A percentile compares a stretch with the other conserved stretches of the same genome.
phyloP scores from a whole-genome alignment of 306 rosid species.

The Quercus robur region DNA sequence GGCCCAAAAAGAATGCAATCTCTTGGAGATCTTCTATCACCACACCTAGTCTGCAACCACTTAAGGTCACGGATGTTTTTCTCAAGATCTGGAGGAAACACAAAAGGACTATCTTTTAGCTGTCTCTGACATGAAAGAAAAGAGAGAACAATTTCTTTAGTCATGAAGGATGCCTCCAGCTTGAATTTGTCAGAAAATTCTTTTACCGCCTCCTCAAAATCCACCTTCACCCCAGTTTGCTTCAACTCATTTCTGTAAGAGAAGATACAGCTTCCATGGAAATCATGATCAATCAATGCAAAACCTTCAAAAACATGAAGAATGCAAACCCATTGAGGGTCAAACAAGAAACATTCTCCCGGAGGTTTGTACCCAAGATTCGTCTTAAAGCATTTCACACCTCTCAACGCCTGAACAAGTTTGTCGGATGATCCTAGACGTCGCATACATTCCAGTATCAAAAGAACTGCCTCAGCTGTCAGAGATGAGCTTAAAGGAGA shows the following conservation, averaged over 20 bases:
- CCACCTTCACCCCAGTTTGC: conserved; percentile 48
- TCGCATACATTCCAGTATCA: conserved; percentile 38
- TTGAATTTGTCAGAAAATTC: conserved; percentile 35
- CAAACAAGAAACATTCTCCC: too few relatives aligned
- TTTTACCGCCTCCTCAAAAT: conserved; percentile 46
- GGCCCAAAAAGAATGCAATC: conserved; percentile 59
- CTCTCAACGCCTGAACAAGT: conserved; percentile 25
- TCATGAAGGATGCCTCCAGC: conserved; percentile 32
- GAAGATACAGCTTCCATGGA: conserved; percentile 37
- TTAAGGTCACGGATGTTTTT: conserved; percentile 7
- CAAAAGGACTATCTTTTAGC: conserved; percentile 19
- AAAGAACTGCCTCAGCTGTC: conserved; percentile 39
- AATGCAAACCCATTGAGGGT: too few relatives aligned
- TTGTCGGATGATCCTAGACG: not conserved
- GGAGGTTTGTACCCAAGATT: conserved; percentile 52
- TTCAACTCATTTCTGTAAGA: conserved; percentile 33
- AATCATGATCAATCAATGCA: conserved; percentile 46
- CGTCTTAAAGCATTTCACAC: conserved; percentile 44
- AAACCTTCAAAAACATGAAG: conserved; percentile 25
- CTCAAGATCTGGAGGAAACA: conserved; percentile 31
- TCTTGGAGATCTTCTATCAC: conserved; percentile 40
- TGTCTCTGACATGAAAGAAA: conserved; percentile 49
- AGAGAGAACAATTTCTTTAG: conserved; percentile 33
- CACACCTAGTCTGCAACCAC: conserved; percentile 58
- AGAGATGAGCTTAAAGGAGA: conserved; percentile 28